A percentile compares a stretch with the other conserved stretches of the same genome.
phyloP scores from a whole-genome alignment of 1,284 basidiomycete genomes.

The Trametes hirsuta region DNA sequence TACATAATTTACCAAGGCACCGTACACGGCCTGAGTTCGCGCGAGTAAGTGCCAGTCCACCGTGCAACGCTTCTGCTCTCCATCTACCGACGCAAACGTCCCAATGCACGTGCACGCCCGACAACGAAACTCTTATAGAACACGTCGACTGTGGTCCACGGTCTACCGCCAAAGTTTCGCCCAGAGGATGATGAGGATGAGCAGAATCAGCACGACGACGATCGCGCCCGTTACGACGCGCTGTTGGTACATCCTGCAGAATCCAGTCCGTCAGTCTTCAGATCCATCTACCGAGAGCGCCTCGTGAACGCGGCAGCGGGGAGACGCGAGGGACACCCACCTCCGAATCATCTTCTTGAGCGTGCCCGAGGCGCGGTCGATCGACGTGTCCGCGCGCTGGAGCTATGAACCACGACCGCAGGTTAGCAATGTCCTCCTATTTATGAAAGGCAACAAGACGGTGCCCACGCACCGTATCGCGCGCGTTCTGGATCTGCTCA shows the following conservation, averaged over 20 bases:
- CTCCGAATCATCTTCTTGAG: slow-evolving; percentile 79
- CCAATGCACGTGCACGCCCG: neutral
- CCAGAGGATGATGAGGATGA: slow-evolving; percentile 75
- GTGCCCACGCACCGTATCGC: slow-evolving; percentile 69
- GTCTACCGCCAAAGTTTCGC: slow-evolving; percentile 58
- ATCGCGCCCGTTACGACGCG: slow-evolving; percentile 73
- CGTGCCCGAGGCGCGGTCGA: slow-evolving; percentile 75
- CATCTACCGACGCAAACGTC: neutral
- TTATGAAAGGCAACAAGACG: neutral
- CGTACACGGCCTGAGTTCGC: neutral
- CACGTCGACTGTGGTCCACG: no score
- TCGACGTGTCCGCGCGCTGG: slow-evolving; percentile 68
- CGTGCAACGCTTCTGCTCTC: neutral
- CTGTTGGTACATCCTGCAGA: slow-evolving; percentile 79
- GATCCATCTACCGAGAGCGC: slow-evolving; percentile 37
- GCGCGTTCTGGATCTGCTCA: slow-evolving; percentile 94
- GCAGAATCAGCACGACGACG: slow-evolving; percentile 66
- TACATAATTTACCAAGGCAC: slow-evolving; percentile 19
- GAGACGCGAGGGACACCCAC: slow-evolving; percentile 6
- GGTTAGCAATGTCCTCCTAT: neutral
- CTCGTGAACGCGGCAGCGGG: slow-evolving; percentile 3
- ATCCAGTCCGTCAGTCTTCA: slow-evolving; percentile 27
- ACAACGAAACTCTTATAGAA: no score
- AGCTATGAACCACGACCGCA: slow-evolving; percentile 45
- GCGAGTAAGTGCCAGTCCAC: neutral